Percentiles rank a stretch among this genome's conserved stretches.
phyloP scores from a whole-genome alignment of 768 basidiomycete species.

The Boletus subparvulus region DNA sequence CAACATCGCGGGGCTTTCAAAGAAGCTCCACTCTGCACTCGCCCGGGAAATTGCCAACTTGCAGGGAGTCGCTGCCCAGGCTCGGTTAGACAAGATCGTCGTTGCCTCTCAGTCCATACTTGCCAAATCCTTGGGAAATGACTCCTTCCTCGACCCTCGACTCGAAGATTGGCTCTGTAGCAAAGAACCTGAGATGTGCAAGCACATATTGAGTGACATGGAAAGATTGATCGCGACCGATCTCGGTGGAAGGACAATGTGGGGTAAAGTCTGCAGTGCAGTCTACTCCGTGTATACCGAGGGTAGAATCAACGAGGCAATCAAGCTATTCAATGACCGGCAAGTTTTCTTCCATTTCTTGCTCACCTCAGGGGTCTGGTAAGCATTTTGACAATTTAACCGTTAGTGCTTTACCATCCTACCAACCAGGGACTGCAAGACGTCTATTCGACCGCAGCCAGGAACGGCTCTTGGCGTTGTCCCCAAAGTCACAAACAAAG shows the following conservation, averaged over 20 bases:
- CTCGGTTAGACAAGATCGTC: not conserved
- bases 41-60: not conserved
- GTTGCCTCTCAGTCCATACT: not conserved
- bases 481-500: no score
- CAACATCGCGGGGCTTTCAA: not conserved
- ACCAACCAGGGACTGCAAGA: not conserved
- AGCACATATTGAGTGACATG: conserved; percentile 1
- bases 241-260: not conserved
- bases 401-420: not conserved
- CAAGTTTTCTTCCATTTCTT: conserved; percentile 1
- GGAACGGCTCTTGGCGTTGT: not conserved
- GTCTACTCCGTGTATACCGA: not conserved
- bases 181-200: conserved; percentile 5
- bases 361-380: not conserved
- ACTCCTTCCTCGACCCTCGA: not conserved
- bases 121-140: not conserved
- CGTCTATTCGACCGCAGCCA: not conserved
- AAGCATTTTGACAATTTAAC: not conserved
- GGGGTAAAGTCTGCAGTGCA: not conserved
- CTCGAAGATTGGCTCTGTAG: conserved; percentile 3
- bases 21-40: not conserved
- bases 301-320: not conserved
- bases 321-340: conserved; percentile 1
- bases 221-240: not conserved
- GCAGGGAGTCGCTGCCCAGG: not conserved